phyloP scores from a whole-genome alignment of 495 filamentous ascomycete species.

The Penicillium pancosmium region DNA sequence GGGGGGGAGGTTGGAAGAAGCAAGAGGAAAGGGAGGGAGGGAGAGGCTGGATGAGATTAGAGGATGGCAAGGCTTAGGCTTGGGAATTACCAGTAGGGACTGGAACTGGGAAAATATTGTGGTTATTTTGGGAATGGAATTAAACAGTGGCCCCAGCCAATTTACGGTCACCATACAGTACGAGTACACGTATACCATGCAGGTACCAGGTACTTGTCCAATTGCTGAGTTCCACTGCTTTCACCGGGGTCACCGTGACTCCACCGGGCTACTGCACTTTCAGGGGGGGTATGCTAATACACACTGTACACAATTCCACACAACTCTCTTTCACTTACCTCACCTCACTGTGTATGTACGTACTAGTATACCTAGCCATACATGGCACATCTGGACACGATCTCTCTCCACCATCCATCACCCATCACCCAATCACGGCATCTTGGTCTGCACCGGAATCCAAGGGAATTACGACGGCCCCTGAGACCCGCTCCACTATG shows the following conservation, averaged over 20 bases:
- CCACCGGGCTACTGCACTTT: background rate
- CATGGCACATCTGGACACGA: conserved; percentile 3
- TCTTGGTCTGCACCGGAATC: conserved; percentile 20
- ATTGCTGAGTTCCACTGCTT: conserved; percentile 8
- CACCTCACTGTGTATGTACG: too few species aligned
- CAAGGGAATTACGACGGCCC: conserved; percentile 36
- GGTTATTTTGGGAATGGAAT: conserved; percentile 44
- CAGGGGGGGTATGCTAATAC: conserved; percentile 10
- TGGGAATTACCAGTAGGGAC: background rate
- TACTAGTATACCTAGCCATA: background rate
- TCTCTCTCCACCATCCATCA: background rate
- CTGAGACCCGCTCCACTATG: conserved; percentile 34
- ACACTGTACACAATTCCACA: background rate
- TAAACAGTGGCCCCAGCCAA: conserved; percentile 17
- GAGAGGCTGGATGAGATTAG: conserved; percentile 24
- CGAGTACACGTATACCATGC: conserved; percentile 18
- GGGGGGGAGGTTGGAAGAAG: conserved; percentile 32
- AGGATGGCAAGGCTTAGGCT: conserved; percentile 33
- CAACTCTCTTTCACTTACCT: background rate
- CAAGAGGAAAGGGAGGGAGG: conserved; percentile 38
- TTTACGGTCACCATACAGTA: conserved; percentile 32
- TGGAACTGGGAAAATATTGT: conserved; percentile 9
- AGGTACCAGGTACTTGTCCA: conserved; percentile 20
- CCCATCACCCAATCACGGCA: conserved; percentile 16
- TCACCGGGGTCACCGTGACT: conserved; percentile 16